Base-by-base conservation (phyloP, 495 filamentous ascomycete genomes). In the Aspergillus avenaceus region DNA sequence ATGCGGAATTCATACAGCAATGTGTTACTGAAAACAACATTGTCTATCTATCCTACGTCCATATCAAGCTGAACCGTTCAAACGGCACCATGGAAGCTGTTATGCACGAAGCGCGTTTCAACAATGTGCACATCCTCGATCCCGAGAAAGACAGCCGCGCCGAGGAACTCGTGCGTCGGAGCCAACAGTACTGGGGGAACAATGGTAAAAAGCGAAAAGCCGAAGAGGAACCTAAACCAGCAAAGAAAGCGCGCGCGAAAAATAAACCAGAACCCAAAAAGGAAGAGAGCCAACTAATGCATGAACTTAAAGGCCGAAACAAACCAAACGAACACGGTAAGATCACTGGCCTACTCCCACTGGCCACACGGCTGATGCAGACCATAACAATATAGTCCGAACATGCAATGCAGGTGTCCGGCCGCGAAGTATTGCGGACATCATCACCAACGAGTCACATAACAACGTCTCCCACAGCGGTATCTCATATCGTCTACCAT, bases 41-140 rank as follows among this genome's bases (percentile, higher is more conserved):
- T 67, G 68, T 96, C 11, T 59, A 63, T 1, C 62, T 98, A 8
- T 73, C 72, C 26, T 95, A 96, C 60, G 80, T 92, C 14, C 84
- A 82, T 22, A 74, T 91, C 54, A 92, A 87, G 44, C 21, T 26
- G 25, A 48, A 47, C 26, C 75, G 76, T 40, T 62, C 66, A 37
- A 67, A 63, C 47, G 69, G 67, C 1, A 77, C 74, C 28, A 64
- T 96, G 0, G 92, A 97, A 60, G 93, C 87, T 11, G 69, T 69
- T 23, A 58, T 98, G 21, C 85, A 85, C 49, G 75, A 75, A 41
- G 89, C 93, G 58, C 69, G 67, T 11, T 55, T 46, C 19, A 74
- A 65, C 52, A 72, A 79, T 32, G 61, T 95, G 13, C 60, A 66
- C 7, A 54, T 74, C 2, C 50, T 87, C 32, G 60, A 72, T 47